phyloP scores from a whole-genome alignment of 2,329 filamentous ascomycete species.

The Penicillium janthinellum region DNA sequence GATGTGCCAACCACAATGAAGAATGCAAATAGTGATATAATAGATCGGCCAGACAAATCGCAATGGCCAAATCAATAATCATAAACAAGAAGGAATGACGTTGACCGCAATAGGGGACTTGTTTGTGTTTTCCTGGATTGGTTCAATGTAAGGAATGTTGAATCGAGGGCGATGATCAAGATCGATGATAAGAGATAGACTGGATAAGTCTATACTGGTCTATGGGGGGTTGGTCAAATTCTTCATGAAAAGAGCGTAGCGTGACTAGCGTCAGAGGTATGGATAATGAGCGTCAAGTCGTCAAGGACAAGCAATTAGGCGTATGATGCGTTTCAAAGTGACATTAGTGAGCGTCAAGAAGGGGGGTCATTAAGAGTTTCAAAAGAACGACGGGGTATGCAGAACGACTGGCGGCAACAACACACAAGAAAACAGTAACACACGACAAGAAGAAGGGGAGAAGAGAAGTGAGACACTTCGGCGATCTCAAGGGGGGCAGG shows the following conservation, averaged over 20 bases:
- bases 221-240: conserved; percentile 10
- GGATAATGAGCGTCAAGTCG: conserved; percentile 33
- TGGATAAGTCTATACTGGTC: conserved; percentile 12
- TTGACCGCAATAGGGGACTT: conserved; percentile 13
- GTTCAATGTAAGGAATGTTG: conserved; percentile 32
- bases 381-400: conserved; percentile 32
- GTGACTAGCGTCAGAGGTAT: not conserved
- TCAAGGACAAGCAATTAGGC: conserved; percentile 17
- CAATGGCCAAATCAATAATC: not conserved
- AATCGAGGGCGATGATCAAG: not conserved
- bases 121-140: conserved; percentile 30
- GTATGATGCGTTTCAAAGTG: conserved; percentile 23
- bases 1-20: not conserved
- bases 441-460: conserved; percentile 33
- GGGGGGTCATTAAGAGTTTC: conserved; percentile 29
- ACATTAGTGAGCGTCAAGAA: conserved; percentile 23
- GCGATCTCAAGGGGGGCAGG: conserved; percentile 15
- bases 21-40: not conserved
- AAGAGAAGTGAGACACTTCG: conserved; percentile 13
- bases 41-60: not conserved
- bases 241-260: conserved; percentile 4
- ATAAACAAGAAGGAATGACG: conserved; percentile 10
- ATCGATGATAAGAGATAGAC: not conserved
- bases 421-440: conserved; percentile 9
- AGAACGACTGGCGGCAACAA: conserved; percentile 31